phyloP scores from a whole-genome alignment of 805 yeast genomes.

The Kodamaea laetipori region DNA sequence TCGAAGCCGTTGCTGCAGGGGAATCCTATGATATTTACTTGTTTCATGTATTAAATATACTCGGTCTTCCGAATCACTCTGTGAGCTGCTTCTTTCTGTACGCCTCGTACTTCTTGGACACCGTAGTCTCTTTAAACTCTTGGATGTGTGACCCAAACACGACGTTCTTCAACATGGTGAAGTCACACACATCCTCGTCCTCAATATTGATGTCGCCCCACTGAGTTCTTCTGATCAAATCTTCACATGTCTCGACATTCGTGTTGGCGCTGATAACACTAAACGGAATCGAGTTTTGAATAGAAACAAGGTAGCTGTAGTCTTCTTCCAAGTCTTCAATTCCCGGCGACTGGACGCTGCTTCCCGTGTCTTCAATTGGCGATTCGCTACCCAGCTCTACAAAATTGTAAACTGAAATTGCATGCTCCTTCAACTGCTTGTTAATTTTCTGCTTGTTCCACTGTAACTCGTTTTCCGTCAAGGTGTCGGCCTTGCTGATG shows the following conservation, averaged over 20 bases:
- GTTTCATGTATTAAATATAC: neutral
- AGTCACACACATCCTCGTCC: conserved; percentile 22
- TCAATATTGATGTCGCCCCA: conserved; percentile 25
- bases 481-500: conserved; percentile 77
- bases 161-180: conserved; percentile 20
- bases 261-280: conserved; percentile 18
- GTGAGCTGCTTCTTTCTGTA: conserved; percentile 12
- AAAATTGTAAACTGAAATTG: conserved; percentile 44
- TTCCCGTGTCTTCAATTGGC: conserved; percentile 1
- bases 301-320: conserved; percentile 11
- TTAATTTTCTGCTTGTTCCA: conserved; percentile 57
- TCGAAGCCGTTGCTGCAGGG: neutral
- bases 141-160: conserved; percentile 29
- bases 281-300: conserved; percentile 25
- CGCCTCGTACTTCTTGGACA: conserved; percentile 22
- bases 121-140: conserved; percentile 29
- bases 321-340: conserved; percentile 18
- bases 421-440: conserved; percentile 51
- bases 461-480: conserved; percentile 56
- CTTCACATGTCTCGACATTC: too few species aligned
- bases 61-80: too few species aligned
- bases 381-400: conserved; percentile 19
- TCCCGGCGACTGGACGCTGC: conserved; percentile 5
- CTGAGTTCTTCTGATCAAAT: conserved; percentile 17
- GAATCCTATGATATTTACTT: neutral